Percentiles rank a stretch among this genome's conserved stretches.
phyloP scores from a whole-genome alignment of 2,329 filamentous ascomycete genomes.

The Ophiostoma quercus region DNA sequence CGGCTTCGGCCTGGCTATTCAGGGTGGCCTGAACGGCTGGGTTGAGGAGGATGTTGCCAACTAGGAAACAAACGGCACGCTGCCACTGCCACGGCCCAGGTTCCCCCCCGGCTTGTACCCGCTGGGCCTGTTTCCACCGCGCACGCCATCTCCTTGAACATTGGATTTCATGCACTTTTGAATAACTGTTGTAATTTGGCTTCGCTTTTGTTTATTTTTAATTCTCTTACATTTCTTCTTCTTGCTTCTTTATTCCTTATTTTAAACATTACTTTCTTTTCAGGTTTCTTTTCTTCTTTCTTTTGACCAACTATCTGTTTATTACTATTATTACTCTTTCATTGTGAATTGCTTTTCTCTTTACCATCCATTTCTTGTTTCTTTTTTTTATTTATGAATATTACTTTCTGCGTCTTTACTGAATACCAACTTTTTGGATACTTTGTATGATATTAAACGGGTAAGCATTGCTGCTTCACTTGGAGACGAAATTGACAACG shows the following conservation, averaged over 20 bases:
- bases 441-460: not conserved
- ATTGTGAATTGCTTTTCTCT: conserved; percentile 11
- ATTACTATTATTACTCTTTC: not conserved
- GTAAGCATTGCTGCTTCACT: not conserved
- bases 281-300: conserved; percentile 10
- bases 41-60: conserved; percentile 62
- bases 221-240: too few species aligned
- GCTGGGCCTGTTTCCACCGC: too few species aligned
- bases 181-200: conserved; percentile 32
- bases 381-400: not conserved
- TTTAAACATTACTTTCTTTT: not conserved
- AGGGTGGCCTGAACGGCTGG: conserved; percentile 61
- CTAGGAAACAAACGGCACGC: conserved; percentile 31
- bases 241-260: too few species aligned
- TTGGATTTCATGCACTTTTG: conserved; percentile 33
- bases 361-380: conserved; percentile 12
- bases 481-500: not conserved
- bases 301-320: not conserved
- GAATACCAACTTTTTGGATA: not conserved
- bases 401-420: not conserved
- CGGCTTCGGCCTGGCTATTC: conserved; percentile 56
- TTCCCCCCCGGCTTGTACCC: too few species aligned
- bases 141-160: too few species aligned
- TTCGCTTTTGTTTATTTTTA: conserved; percentile 12
- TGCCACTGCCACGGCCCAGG: not conserved